Base-by-base conservation (phyloP, 495 filamentous ascomycete species). In the Talaromyces adpressus region DNA sequence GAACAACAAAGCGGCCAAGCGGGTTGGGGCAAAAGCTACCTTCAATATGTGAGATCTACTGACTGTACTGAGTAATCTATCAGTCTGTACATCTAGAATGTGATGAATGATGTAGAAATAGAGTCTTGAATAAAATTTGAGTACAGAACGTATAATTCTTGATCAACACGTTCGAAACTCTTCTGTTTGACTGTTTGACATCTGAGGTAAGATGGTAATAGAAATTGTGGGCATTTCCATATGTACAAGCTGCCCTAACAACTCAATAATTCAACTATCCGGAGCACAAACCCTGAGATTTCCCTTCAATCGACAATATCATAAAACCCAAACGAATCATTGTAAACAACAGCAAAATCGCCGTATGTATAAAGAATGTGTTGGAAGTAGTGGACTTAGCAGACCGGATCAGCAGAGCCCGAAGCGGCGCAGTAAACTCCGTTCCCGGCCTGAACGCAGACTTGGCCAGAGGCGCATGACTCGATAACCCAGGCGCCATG, bases 401-500 rank as follows among this genome's bases (percentile, higher is more conserved):
- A 60, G 11, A 60, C 58, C 22, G 58, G 58, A 6, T 60, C 58
- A 27, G 32, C 39, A 30, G 34, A 45, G 12, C 58, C 58, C 16
- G 34, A 3, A 49, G 58, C 34, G 29, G 6, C 58, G 20, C 58
- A 60, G 36, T 60, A 60, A n/a, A 60, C 39, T 41, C 58, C 39
- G 18, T 2, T 45, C 2, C 58, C 58, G 23, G 34, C 36, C 20
- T 60, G 58, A 3, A 60, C 58, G 39, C 58, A 60, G 12, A 60
- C 58, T n/a, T 60, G 20, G 6, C 58, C 58, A 8, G 58, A 8
- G 39, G 58, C 11, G 12, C 58, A 60, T 12, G 58, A 60, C 39
- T 60, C 58, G 14, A 60, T 60, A 6, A 60, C 58, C 58, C 58
- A 60, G 18, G 20, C 18, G 8, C 58, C 58, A n/a, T 60, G 47